Evolutionary conservation across 768 basidiomycete species (phyloP), one percentile per base, ranked within the genome.

Genomic region (Suillus subluteus): DNA sequence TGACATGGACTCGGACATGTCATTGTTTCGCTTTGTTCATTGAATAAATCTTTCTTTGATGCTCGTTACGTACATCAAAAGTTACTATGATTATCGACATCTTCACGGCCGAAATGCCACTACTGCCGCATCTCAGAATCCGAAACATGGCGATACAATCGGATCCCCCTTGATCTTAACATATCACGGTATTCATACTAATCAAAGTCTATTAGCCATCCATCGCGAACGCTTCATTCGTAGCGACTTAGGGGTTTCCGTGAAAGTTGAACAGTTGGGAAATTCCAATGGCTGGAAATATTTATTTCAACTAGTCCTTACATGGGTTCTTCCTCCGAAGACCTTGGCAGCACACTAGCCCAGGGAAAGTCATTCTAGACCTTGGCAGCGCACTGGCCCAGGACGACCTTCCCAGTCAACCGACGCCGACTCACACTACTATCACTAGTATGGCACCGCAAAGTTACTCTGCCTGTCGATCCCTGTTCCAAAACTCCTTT

Each of bases 51-150:
- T 32, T 32, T 55, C 15, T 16, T 52, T 54, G 30, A 52, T 30
- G n/a, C n/a, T 23, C 26, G 8, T 40, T 23, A 58, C 58, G 21
- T 56, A 55, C 35, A 56, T 58, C 56, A 38, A 58, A 43, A n/a
- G 13, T 37, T 35, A 6, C 32, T 56, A 56, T 2, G 32, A 32
- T 2, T 32, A 32, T 37, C 35, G 35, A 37, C 35, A 37, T 37
- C 7, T 37, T 37, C 35, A 37, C 35, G 6, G 35, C 6, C 35
- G 6, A 37, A 37, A 37, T 37, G 35, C 35, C 35, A 37, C 35
- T 8, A 37, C 35, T 32, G 32, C 26, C 26, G 26, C 26, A 26
- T 26, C 26, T 26, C 26, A 26, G 26, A 46, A 5, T 46, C n/a
- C 12, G 46, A 48, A 50, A 21, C n/a, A 23, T 6, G 23, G 23